These are phyloP conservation scores for Trichoderma orchidacearum DNA, from an alignment of 495 filamentous ascomycete genomes.

Conservation along the genomic window DNA sequence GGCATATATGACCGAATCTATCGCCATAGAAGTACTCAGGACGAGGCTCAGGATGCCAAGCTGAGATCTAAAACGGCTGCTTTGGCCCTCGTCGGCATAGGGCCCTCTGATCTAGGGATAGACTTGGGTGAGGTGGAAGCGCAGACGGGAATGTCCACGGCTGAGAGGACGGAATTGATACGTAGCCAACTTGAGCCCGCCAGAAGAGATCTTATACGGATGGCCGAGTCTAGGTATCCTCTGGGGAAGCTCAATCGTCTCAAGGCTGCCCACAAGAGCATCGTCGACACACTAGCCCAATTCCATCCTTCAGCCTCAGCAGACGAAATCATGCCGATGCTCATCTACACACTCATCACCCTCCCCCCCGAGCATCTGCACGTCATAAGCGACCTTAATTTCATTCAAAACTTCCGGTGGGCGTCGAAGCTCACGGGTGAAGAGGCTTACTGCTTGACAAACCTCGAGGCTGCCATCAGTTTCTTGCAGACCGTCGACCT, in stretches of 20 bases:
- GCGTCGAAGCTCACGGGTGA: conserved; percentile 80
- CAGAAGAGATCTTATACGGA: conserved; percentile 58
- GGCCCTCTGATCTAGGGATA: conserved; percentile 72
- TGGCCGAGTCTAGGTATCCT: conserved; percentile 79
- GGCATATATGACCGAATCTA: conserved; percentile 77
- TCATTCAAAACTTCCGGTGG: conserved; percentile 87
- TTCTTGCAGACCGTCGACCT: conserved; percentile 98
- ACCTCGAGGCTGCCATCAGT: conserved; percentile 85
- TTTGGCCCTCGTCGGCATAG: conserved; percentile 78
- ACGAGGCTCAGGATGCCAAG: conserved; percentile 92
- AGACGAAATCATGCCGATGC: conserved; percentile 88
- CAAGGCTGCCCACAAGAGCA: conserved; percentile 78
- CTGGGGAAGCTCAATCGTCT: conserved; percentile 85
- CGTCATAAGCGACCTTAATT: conserved; percentile 83
- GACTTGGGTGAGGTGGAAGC: conserved; percentile 43
- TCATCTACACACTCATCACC: conserved; percentile 91
- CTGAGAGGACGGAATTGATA: conserved; percentile 58
- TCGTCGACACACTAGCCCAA: conserved; percentile 72
- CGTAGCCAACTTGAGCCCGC: conserved; percentile 57
- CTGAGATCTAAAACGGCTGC: conserved; percentile 90
- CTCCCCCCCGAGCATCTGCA: conserved; percentile 76
- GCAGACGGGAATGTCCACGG: conserved; percentile 31
- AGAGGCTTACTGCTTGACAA: conserved; percentile 90
- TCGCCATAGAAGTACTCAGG: conserved; percentile 80
- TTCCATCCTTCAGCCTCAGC: conserved; percentile 85